A percentile compares a stretch with the other conserved stretches of the same genome.
Conservation (phyloP, 2,329 filamentous ascomycete genomes). For the Ceratocystis variospora region DNA sequence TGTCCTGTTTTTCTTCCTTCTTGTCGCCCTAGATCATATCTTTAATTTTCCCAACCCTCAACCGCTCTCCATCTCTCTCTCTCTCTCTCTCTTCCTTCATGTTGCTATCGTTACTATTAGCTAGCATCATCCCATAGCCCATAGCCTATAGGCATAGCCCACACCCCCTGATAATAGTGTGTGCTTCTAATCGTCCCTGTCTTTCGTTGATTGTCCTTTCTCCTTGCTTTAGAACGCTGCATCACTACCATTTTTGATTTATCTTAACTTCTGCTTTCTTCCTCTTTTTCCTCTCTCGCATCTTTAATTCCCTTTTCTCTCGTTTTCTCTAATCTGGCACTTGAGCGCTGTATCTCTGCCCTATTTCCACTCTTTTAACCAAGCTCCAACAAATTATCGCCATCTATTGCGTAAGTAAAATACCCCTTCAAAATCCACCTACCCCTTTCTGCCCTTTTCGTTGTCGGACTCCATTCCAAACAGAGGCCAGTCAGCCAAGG, state of each 20-base stretch:
- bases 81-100: not conserved
- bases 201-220: conserved; percentile 2
- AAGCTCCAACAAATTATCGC: not conserved
- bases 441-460: not conserved
- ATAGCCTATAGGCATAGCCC: not conserved
- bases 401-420: not conserved
- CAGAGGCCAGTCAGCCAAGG: not conserved
- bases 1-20: not conserved
- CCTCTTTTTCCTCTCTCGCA: not conserved
- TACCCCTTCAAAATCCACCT: not conserved
- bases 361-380: not conserved
- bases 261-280: not conserved
- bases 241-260: not conserved
- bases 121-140: not conserved
- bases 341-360: not conserved
- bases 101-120: not conserved
- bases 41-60: not conserved
- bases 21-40: not conserved
- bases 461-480: not conserved
- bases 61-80: not conserved
- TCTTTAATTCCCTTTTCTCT: not conserved
- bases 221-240: not conserved
- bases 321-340: not conserved
- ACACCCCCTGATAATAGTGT: conserved; percentile 7
- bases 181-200: conserved; percentile 8